Evolutionary conservation across 208 protist species (phyloP).

Genomic region (Leishmania tarentolae): DNA sequence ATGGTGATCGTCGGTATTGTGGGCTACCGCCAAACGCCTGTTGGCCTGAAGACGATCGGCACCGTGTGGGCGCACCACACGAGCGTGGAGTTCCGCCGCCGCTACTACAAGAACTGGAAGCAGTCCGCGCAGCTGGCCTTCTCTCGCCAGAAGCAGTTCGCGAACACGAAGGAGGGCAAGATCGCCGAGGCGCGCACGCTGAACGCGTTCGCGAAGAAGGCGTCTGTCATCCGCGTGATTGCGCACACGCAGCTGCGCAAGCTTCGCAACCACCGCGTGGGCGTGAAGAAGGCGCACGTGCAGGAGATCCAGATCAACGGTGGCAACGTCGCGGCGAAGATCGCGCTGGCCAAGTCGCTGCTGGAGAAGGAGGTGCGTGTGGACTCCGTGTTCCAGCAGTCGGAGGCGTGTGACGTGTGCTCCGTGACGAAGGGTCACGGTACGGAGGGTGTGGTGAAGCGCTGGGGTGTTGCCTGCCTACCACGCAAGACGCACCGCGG

Average conservation of each 20-base stretch:
- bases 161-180: conserved; percentile 74
- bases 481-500: conserved; percentile 99
- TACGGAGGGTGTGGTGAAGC: conserved; percentile 97
- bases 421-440: conserved; percentile 98
- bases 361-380: conserved; percentile 98
- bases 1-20: conserved; percentile 99
- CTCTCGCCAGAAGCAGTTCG: conserved; percentile 82
- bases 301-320: conserved; percentile 99
- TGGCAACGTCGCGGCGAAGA: conserved; percentile 96
- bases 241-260: conserved; percentile 98
- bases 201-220: conserved; percentile 96
- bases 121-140: conserved; percentile 98
- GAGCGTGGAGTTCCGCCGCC: conserved; percentile 93
- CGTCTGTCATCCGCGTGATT: conserved; percentile 97
- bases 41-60: conserved; percentile 95
- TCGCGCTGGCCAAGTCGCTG: conserved; percentile 59
- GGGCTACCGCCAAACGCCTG: conserved; percentile 97
- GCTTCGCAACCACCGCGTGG: conserved; percentile 96
- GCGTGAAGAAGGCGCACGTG: conserved; percentile 99
- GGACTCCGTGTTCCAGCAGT: conserved; percentile 94
- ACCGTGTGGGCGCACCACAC: conserved; percentile 99
- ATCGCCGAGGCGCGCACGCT: conserved; percentile 89
- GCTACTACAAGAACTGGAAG: conserved; percentile 99
- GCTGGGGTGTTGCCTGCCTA: conserved; percentile 97
- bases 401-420: conserved; percentile 97